Percentiles rank a stretch among this genome's conserved stretches.
Conservation (phyloP, 306 rosid genomes). For the Hippophae rhamnoides region DNA sequence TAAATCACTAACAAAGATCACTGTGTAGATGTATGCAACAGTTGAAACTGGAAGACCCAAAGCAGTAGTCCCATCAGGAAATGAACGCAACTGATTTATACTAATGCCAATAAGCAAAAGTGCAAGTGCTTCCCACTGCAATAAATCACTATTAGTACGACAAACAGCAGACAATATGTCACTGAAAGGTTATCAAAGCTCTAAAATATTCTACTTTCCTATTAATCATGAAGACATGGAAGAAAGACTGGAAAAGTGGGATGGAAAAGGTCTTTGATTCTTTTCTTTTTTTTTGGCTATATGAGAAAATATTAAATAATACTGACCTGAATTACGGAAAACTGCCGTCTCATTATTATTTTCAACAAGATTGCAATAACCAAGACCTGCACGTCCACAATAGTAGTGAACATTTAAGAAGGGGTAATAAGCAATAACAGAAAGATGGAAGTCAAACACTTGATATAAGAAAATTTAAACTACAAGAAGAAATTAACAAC, state of each 20-base stretch:
- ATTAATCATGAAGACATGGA: not conserved
- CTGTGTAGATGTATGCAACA: conserved; percentile 63
- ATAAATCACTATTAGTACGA: conserved; percentile 20
- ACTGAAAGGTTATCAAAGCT: conserved; percentile 15
- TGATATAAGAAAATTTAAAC: not conserved
- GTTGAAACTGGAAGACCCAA: conserved; percentile 64
- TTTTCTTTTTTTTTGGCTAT: conserved; percentile 7
- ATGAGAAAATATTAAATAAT: conserved; percentile 1
- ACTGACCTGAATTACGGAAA: conserved; percentile 83
- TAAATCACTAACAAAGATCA: conserved; percentile 61
- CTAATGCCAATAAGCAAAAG: conserved; percentile 81
- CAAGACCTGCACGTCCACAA: conserved; percentile 56
- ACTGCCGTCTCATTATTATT: conserved; percentile 73
- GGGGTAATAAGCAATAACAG: not conserved
- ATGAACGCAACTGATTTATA: conserved; percentile 70
- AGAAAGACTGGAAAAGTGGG: not conserved
- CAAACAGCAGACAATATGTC: not conserved
- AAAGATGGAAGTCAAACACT: not conserved
- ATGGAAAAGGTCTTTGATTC: not conserved
- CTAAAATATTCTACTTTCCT: conserved; percentile 11
- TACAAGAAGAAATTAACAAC: not conserved
- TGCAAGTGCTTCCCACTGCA: conserved; percentile 96
- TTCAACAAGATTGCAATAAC: conserved; percentile 81
- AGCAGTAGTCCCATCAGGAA: conserved; percentile 65
- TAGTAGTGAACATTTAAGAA: conserved; percentile 14